phyloP scores from a whole-genome alignment of 129 eudicot genomes.

The Chrysanthemum makinoi region DNA sequence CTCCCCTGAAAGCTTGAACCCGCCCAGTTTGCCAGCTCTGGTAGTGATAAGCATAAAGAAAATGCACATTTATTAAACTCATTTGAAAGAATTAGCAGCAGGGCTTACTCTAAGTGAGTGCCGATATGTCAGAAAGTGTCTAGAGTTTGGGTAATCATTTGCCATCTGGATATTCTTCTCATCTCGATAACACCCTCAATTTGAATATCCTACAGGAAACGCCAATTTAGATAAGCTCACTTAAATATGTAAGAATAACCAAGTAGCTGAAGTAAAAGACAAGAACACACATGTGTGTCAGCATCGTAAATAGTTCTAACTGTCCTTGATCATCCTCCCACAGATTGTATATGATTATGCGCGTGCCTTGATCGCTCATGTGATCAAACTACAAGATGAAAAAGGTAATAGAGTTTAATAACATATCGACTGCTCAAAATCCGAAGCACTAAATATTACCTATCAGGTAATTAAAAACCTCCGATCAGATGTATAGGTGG shows the following conservation, averaged over 20 bases:
- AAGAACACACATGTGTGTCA: constrained; percentile 54
- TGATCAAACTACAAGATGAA: constrained; percentile 53
- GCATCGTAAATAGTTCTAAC: constrained; percentile 83
- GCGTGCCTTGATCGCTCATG: constrained; percentile 84
- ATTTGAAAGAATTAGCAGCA: constrained; percentile 4
- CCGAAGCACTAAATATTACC: not conserved
- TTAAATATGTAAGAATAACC: not conserved
- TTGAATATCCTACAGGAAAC: constrained; percentile 76
- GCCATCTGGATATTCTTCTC: constrained; percentile 92
- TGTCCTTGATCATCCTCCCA: constrained; percentile 99
- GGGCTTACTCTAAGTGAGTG: constrained; percentile 83
- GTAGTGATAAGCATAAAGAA: not conserved
- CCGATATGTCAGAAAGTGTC: constrained; percentile 85
- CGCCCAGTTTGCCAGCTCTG: not conserved
- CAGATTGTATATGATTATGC: constrained; percentile 79
- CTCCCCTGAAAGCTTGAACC: no score
- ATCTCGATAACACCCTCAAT: constrained; percentile 94
- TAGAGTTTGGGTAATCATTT: constrained; percentile 65
- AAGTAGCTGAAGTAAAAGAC: not conserved
- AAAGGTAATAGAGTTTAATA: constrained; percentile 18
- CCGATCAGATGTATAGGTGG: not conserved
- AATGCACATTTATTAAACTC: not conserved
- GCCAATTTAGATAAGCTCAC: constrained; percentile 10
- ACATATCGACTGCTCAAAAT: constrained; percentile 8
- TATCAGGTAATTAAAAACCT: not conserved